Conservation (phyloP, 768 basidiomycete species). For the Xerocomus potaroensis region DNA sequence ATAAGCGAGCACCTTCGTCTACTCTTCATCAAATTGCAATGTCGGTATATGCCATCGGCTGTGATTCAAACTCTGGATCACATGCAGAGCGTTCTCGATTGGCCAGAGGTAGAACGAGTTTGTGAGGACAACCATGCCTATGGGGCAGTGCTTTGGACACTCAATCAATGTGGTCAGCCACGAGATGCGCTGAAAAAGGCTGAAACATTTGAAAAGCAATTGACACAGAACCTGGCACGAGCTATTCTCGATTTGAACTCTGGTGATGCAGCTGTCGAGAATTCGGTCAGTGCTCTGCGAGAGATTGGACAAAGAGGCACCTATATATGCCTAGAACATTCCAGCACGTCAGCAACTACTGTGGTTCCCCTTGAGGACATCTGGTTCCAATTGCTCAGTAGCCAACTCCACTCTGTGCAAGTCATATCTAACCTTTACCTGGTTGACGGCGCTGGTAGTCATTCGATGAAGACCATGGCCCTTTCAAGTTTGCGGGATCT, state of each 20-base stretch:
- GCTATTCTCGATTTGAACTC: slow-evolving; percentile 26
- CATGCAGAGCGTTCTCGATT: slow-evolving; percentile 51
- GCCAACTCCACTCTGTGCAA: slow-evolving; percentile 79
- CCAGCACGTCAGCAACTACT: slow-evolving; percentile 38
- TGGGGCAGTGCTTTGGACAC: slow-evolving; percentile 80
- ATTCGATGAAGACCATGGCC: slow-evolving; percentile 17
- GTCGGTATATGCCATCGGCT: slow-evolving; percentile 58
- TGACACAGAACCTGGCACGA: slow-evolving; percentile 44
- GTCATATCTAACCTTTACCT: slow-evolving; percentile 46
- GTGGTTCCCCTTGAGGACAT: slow-evolving; percentile 67
- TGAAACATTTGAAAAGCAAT: slow-evolving; percentile 49
- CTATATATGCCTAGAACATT: slow-evolving; percentile 66
- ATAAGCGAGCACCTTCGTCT: slow-evolving; percentile 50
- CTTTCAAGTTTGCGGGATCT: slow-evolving; percentile 61
- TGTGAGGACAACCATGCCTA: slow-evolving; percentile 67
- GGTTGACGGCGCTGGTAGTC: slow-evolving; percentile 19
- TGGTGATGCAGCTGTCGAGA: slow-evolving; percentile 24
- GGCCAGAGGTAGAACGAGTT: slow-evolving; percentile 47
- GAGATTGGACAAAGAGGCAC: slow-evolving; percentile 59
- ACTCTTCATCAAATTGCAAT: slow-evolving; percentile 69
- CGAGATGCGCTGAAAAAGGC: slow-evolving; percentile 64
- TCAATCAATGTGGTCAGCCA: slow-evolving; percentile 60
- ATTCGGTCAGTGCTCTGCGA: slow-evolving; percentile 47
- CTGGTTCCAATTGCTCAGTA: slow-evolving; percentile 83
- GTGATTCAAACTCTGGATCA: slow-evolving; percentile 60